Evolutionary conservation across 1,284 basidiomycete species (phyloP).

Genomic region (Ganoderma meredithae): DNA sequence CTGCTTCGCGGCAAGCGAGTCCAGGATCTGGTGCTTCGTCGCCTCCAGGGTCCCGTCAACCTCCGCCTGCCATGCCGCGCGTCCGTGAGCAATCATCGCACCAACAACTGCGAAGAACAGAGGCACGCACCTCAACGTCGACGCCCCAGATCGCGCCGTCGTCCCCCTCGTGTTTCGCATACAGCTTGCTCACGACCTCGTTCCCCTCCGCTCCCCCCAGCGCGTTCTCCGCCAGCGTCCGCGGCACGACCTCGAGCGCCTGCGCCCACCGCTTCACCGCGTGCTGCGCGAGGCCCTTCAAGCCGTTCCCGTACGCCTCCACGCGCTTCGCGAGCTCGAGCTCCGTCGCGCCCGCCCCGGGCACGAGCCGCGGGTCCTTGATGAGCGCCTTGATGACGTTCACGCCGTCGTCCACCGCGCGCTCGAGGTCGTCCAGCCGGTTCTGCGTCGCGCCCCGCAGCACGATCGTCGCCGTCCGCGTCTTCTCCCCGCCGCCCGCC

Average conservation of each 20-base stretch:
- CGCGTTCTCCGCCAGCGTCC: constrained; percentile 96
- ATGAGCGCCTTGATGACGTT: constrained; percentile 95
- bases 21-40: constrained; percentile 73
- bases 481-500: constrained; percentile 62
- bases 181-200: constrained; percentile 88
- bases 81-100: background rate
- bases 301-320: constrained; percentile 86
- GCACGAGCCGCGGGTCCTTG: constrained; percentile 90
- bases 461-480: constrained; percentile 92
- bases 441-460: constrained; percentile 97
- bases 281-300: constrained; percentile 94
- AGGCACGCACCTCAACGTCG: constrained; percentile 81
- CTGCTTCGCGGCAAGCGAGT: constrained; percentile 87
- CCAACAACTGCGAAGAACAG: background rate
- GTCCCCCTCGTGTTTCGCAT: constrained; percentile 86
- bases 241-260: constrained; percentile 92
- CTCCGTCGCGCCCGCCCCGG: constrained; percentile 95
- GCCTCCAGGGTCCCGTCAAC: constrained; percentile 77
- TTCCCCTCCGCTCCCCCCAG: constrained; percentile 91
- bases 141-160: constrained; percentile 85
- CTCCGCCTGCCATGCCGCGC: constrained; percentile 59
- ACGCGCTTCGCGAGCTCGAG: constrained; percentile 89
- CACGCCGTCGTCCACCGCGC: constrained; percentile 96
- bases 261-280: constrained; percentile 91
- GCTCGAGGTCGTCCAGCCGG: constrained; percentile 92